Evolutionary conservation across 306 rosid species (phyloP).

Genomic region (Medicago ruthenica): DNA sequence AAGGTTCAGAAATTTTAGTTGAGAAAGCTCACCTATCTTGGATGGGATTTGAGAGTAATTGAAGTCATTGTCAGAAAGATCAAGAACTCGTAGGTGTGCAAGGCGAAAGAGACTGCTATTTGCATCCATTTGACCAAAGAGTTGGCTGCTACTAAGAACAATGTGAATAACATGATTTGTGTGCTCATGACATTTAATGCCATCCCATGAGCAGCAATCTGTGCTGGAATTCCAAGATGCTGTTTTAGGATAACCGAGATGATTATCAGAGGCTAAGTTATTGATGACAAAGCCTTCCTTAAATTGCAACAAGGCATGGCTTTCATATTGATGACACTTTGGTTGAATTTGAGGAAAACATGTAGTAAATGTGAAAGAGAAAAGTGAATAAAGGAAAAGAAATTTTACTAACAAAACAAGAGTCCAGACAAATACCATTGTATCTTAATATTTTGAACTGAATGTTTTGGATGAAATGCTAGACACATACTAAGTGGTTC

Average conservation of each 20-base stretch:
- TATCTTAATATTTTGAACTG: not conserved
- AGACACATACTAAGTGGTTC: not conserved
- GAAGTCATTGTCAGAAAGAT: conserved; percentile 43
- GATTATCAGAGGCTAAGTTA: conserved; percentile 8
- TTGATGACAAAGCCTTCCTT: conserved; percentile 30
- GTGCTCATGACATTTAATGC: conserved; percentile 36
- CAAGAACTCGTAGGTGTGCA: conserved; percentile 17
- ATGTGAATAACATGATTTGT: conserved; percentile 33
- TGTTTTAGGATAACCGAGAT: conserved; percentile 38
- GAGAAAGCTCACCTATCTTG: conserved; percentile 25
- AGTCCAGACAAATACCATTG: conserved; percentile 10
- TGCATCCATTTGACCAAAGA: conserved; percentile 33
- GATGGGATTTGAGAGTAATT: conserved; percentile 46
- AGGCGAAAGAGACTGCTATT: conserved; percentile 30
- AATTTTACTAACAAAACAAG: not conserved
- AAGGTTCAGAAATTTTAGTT: conserved; percentile 31
- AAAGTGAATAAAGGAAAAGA: conserved; percentile 15
- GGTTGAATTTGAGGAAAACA: not conserved
- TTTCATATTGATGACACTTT: conserved; percentile 27
- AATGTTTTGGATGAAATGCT: not conserved
- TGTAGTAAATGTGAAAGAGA: not conserved
- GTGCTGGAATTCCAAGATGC: conserved; percentile 35
- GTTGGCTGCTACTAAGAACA: conserved; percentile 37
- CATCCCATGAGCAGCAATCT: conserved; percentile 47
- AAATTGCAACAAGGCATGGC: conserved; percentile 34